Percentiles rank a stretch among this genome's conserved stretches.
Evolutionary conservation across 306 rosid species (phyloP).

Genomic region (Ammopiptanthus mongolicus): DNA sequence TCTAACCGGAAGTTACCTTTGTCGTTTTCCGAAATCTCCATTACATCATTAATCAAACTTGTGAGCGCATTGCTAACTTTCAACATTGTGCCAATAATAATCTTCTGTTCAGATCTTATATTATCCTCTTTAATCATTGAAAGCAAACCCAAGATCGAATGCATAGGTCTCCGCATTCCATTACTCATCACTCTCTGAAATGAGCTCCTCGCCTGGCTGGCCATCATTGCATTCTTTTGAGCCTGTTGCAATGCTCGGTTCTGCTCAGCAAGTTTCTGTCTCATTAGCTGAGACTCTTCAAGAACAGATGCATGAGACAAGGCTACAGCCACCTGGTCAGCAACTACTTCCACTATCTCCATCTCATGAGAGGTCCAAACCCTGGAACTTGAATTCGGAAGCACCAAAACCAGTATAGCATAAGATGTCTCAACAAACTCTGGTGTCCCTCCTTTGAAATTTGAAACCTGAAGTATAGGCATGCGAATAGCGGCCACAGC

Average conservation of each 20-base stretch:
- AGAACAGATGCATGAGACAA: constrained; percentile 78
- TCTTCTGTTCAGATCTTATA: constrained; percentile 44
- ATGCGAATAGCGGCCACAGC: constrained; percentile 71
- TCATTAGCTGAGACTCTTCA: constrained; percentile 84
- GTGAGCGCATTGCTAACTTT: constrained; percentile 64
- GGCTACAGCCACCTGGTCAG: constrained; percentile 89
- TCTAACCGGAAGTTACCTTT: constrained; percentile 48
- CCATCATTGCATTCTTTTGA: constrained; percentile 67
- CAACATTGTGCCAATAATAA: constrained; percentile 54
- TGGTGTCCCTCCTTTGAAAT: constrained; percentile 81
- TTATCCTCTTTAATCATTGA: constrained; percentile 49
- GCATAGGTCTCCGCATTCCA: constrained; percentile 85
- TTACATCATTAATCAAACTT: constrained; percentile 59
- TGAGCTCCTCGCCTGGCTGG: constrained; percentile 71
- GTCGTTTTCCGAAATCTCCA: constrained; percentile 60
- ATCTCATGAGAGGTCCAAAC: constrained; percentile 55
- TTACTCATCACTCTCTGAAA: constrained; percentile 78
- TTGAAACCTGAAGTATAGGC: constrained; percentile 74
- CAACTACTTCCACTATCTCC: constrained; percentile 82
- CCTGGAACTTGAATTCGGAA: constrained; percentile 41
- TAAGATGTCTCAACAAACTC: constrained; percentile 62
- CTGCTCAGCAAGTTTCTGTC: constrained; percentile 68
- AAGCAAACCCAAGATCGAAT: constrained; percentile 62
- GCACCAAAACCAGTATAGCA: constrained; percentile 73
- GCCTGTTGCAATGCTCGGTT: constrained; percentile 70